phyloP scores from a whole-genome alignment of 768 basidiomycete species.

The Hygrophorus russula region DNA sequence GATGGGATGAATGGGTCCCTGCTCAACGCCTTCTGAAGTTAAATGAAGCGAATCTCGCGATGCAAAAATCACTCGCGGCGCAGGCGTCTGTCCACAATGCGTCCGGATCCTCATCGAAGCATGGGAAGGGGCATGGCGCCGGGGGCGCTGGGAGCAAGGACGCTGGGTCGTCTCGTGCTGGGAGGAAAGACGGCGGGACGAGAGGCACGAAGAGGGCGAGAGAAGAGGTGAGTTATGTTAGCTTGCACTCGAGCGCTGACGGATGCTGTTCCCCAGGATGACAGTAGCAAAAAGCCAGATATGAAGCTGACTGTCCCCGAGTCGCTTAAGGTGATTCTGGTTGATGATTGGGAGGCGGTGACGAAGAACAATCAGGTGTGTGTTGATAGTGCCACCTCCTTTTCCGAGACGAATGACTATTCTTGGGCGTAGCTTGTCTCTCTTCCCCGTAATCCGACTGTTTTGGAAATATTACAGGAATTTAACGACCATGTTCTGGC shows the following conservation, averaged over 20 bases:
- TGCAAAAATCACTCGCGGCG: constrained; percentile 58
- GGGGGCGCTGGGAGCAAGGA: constrained; percentile 11
- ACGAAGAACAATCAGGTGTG: constrained; percentile 88
- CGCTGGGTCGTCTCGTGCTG: constrained; percentile 16
- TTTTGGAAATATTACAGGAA: constrained; percentile 63
- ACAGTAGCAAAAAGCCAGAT: constrained; percentile 69
- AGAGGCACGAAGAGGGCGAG: constrained; percentile 60
- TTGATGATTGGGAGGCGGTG: constrained; percentile 96
- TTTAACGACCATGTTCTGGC: constrained; percentile 55
- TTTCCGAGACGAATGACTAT: constrained; percentile 1
- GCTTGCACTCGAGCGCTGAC: background rate
- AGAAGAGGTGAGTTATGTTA: constrained; percentile 49
- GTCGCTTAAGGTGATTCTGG: constrained; percentile 74
- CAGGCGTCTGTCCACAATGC: constrained; percentile 17
- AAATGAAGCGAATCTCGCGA: constrained; percentile 67
- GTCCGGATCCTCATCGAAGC: constrained; percentile 11
- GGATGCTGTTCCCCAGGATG: constrained; percentile 40
- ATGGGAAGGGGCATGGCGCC: constrained; percentile 13
- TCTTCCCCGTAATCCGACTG: constrained; percentile 71
- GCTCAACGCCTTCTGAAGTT: constrained; percentile 69
- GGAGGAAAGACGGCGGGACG: constrained; percentile 47
- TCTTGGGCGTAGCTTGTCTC: constrained; percentile 56
- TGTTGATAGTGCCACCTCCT: too few species aligned
- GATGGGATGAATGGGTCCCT: constrained; percentile 98
- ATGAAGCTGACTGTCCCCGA: constrained; percentile 89